Evolutionary conservation across 352 stramenopile genomes (phyloP).

Genomic region (Phytopythium delawarense): DNA sequence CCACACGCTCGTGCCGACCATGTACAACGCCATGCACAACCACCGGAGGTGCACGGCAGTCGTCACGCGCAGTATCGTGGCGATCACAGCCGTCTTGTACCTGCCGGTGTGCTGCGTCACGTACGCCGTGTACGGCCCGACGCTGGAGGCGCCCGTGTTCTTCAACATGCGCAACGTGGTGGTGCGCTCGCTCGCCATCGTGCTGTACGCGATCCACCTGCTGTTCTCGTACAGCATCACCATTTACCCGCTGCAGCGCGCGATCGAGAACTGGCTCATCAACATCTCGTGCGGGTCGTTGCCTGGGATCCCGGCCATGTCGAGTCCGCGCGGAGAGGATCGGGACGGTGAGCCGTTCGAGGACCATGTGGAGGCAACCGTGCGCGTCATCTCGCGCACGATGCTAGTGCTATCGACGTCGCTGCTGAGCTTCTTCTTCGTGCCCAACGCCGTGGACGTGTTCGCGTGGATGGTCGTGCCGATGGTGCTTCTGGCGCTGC

Average conservation of each 20-base stretch:
- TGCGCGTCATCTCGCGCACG: slow-evolving; percentile 45
- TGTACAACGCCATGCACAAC: slow-evolving; percentile 73
- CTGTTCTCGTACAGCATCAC: slow-evolving; percentile 69
- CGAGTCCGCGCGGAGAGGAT: slow-evolving; percentile 9
- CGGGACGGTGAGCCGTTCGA: slow-evolving; percentile 9
- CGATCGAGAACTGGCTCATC: slow-evolving; percentile 54
- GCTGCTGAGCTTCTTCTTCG: slow-evolving; percentile 45
- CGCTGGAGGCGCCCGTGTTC: slow-evolving; percentile 69
- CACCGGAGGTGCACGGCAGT: slow-evolving; percentile 46
- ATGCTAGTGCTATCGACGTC: slow-evolving; percentile 47
- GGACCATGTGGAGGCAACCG: slow-evolving; percentile 21
- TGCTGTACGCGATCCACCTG: slow-evolving; percentile 74
- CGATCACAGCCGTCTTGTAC: slow-evolving; percentile 51
- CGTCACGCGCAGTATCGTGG: slow-evolving; percentile 45
- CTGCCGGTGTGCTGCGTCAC: slow-evolving; percentile 73
- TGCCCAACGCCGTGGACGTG: slow-evolving; percentile 49
- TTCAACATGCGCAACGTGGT: slow-evolving; percentile 81
- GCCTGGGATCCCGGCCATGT: slow-evolving; percentile 4
- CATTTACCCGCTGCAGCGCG: slow-evolving; percentile 62
- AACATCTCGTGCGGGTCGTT: slow-evolving; percentile 16
- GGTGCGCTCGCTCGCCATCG: slow-evolving; percentile 66
- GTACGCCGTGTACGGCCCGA: slow-evolving; percentile 74
- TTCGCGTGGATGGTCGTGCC: slow-evolving; percentile 68
- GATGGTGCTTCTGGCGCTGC: slow-evolving; percentile 46
- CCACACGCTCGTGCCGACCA: slow-evolving; percentile 68